phyloP scores from a whole-genome alignment of 2,329 filamentous ascomycete genomes.

The Saccharata proteae region DNA sequence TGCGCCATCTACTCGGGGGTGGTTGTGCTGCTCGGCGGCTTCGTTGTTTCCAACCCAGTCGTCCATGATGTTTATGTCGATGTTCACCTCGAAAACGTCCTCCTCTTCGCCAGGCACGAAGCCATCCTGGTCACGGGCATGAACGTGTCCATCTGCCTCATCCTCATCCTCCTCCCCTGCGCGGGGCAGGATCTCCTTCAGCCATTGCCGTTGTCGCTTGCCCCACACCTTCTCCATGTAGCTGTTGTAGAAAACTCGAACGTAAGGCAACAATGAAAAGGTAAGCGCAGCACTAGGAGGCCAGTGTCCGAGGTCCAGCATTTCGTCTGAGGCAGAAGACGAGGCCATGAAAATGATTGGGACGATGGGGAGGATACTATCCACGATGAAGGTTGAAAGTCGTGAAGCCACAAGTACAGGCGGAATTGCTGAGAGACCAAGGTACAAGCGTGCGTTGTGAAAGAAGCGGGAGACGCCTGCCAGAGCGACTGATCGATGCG shows the following conservation, averaged over 20 bases:
- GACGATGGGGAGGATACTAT: slow-evolving; percentile 50
- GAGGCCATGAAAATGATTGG: slow-evolving; percentile 50
- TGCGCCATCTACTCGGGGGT: slow-evolving; percentile 9
- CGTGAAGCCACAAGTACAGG: slow-evolving; percentile 56
- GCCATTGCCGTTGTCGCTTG: slow-evolving; percentile 46
- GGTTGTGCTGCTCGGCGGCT: slow-evolving; percentile 19
- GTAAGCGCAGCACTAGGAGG: slow-evolving; percentile 55
- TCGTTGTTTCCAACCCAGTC: slow-evolving; percentile 21
- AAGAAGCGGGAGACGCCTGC: slow-evolving; percentile 18
- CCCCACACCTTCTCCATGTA: slow-evolving; percentile 49
- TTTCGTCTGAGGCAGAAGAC: slow-evolving; percentile 30
- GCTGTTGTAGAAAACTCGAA: slow-evolving; percentile 51
- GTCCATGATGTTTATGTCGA: slow-evolving; percentile 32
- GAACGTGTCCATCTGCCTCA: too few species aligned
- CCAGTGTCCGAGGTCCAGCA: slow-evolving; percentile 46
- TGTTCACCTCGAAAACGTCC: slow-evolving; percentile 36
- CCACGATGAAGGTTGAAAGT: slow-evolving; percentile 43
- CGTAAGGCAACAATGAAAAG: slow-evolving; percentile 53
- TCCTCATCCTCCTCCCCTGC: slow-evolving; percentile 25
- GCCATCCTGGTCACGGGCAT: slow-evolving; percentile 18
- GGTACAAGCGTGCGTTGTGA: slow-evolving; percentile 38
- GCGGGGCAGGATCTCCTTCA: slow-evolving; percentile 49
- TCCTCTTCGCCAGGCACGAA: slow-evolving; percentile 14
- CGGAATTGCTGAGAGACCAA: slow-evolving; percentile 56
- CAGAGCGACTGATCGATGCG: slow-evolving; percentile 20